Percentiles rank a stretch among this genome's conserved stretches.
Evolutionary conservation across 2,329 filamentous ascomycete genomes (phyloP).

Genomic region (Phialophora macrospora): DNA sequence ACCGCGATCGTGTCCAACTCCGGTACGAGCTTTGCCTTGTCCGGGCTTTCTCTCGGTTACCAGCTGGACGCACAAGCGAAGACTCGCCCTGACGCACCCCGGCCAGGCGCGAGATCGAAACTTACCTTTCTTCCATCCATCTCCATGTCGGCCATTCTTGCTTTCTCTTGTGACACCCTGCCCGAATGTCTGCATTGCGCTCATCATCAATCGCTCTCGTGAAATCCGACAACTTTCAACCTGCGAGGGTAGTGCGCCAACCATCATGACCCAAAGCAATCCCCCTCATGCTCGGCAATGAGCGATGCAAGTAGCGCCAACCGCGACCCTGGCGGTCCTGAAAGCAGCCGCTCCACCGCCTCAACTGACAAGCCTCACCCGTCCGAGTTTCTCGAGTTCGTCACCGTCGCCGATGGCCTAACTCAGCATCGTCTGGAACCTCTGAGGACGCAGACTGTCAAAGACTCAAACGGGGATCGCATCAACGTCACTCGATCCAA

Average conservation of each 20-base stretch:
- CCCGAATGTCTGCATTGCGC: background rate
- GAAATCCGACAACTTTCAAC: background rate
- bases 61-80: background rate
- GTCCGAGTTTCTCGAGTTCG: slow-evolving; percentile 37
- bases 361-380: slow-evolving; percentile 34
- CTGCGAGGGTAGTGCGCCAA: background rate
- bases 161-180: background rate
- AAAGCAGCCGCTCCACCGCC: slow-evolving; percentile 10
- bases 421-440: slow-evolving; percentile 22
- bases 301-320: slow-evolving; percentile 24
- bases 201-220: background rate
- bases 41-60: slow-evolving; percentile 11
- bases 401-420: slow-evolving; percentile 20
- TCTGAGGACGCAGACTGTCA: slow-evolving; percentile 20
- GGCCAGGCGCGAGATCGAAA: slow-evolving; percentile 12
- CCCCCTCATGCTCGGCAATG: slow-evolving; percentile 20
- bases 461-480: slow-evolving; percentile 10
- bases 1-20: slow-evolving; percentile 2
- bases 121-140: slow-evolving; percentile 1
- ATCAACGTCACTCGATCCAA: slow-evolving; percentile 32
- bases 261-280: slow-evolving; percentile 8
- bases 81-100: slow-evolving; percentile 3
- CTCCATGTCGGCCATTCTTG: background rate
- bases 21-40: slow-evolving; percentile 7
- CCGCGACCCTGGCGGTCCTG: slow-evolving; percentile 16